Evolutionary conservation across 768 basidiomycete species (phyloP).

Genomic region (Rhodotorula diobovata): DNA sequence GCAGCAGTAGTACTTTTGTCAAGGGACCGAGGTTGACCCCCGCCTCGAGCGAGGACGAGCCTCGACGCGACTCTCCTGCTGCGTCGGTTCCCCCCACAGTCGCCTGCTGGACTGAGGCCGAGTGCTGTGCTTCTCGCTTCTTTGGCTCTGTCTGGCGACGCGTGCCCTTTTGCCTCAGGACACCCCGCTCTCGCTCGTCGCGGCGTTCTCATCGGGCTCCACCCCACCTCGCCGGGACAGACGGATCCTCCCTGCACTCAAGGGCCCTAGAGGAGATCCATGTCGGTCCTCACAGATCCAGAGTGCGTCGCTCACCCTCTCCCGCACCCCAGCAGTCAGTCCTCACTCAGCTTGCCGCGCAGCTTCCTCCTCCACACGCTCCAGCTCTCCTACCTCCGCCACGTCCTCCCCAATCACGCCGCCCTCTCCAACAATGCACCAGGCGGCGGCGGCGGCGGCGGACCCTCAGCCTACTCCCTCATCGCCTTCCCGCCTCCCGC

Average conservation of each 20-base stretch:
- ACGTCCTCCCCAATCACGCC: conserved; percentile 80
- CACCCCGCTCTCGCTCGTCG: too few species aligned
- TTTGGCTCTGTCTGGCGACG: too few species aligned
- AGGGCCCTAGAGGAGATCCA: neutral
- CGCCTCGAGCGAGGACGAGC: too few species aligned
- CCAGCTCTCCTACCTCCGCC: conserved; percentile 78
- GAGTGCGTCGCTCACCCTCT: neutral
- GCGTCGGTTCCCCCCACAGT: too few species aligned
- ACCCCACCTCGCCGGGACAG: too few species aligned
- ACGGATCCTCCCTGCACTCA: too few species aligned
- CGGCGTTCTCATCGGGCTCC: neutral
- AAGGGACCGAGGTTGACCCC: too few species aligned
- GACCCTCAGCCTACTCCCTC: conserved; percentile 47
- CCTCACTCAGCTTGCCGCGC: neutral
- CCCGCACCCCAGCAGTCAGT: neutral
- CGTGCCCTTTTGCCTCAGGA: too few species aligned
- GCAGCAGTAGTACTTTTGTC: too few species aligned
- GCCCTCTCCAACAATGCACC: conserved; percentile 49
- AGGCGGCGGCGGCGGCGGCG: neutral
- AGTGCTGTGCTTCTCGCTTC: too few species aligned
- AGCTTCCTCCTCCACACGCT: conserved; percentile 78
- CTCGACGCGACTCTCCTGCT: too few species aligned
- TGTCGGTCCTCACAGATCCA: neutral
- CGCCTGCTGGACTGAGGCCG: too few species aligned
- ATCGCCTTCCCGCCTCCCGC: conserved; percentile 64